Evolutionary conservation across 2,329 filamentous ascomycete genomes (phyloP).

Genomic region (Colletotrichum endophyticum): DNA sequence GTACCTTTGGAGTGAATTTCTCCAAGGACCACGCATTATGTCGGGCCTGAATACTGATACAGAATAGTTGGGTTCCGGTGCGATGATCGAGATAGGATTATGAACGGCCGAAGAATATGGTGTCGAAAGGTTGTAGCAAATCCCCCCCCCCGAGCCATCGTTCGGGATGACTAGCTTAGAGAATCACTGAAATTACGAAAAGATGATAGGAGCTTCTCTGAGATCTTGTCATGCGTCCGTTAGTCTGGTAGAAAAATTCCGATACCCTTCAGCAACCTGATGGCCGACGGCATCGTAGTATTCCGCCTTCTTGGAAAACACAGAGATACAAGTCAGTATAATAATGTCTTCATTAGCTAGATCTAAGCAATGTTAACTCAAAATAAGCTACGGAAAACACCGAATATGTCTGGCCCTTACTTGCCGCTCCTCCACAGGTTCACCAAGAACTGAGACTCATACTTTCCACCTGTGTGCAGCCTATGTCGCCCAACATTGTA

Average conservation of each 20-base stretch:
- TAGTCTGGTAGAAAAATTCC: accelerated
- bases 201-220: accelerated
- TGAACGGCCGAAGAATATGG: background rate
- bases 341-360: too few relatives aligned
- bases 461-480: background rate
- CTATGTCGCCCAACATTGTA: background rate
- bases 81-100: background rate
- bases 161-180: background rate
- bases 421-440: background rate
- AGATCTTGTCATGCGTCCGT: background rate
- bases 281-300: accelerated
- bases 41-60: background rate
- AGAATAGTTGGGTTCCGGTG: background rate
- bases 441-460: background rate
- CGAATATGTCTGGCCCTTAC: too few relatives aligned
- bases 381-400: too few relatives aligned
- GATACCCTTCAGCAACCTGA: too few relatives aligned
- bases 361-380: too few relatives aligned
- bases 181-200: background rate
- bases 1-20: background rate
- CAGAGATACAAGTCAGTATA: accelerated
- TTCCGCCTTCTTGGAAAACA: too few relatives aligned
- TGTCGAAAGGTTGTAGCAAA: background rate
- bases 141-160: background rate
- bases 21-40: background rate